Conservation (phyloP, 148 eudicot species). For the Hydrangea macrophylla region DNA sequence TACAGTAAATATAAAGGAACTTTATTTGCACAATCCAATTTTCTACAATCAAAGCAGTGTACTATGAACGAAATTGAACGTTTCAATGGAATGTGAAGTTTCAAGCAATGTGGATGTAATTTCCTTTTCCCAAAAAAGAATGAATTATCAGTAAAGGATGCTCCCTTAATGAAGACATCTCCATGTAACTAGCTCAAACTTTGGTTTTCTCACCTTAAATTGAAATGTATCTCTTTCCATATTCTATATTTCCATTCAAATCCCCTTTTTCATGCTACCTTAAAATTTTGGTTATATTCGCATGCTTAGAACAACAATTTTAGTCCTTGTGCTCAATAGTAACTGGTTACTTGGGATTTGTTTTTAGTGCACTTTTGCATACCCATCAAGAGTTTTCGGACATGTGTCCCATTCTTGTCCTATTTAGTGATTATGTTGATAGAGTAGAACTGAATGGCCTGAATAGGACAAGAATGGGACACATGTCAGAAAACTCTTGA, state of each 20-base stretch:
- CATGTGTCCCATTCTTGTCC: background rate
- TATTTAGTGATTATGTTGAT: no score
- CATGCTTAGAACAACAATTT: background rate
- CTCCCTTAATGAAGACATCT: background rate
- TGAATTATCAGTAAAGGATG: no score
- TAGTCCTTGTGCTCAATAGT: background rate
- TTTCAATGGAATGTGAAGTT: background rate
- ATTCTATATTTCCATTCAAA: background rate
- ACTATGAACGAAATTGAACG: background rate
- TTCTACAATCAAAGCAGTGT: background rate
- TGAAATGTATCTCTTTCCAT: background rate
- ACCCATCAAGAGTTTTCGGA: no score
- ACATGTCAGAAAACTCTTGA: no score
- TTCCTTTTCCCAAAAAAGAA: background rate
- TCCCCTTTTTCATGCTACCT: background rate
- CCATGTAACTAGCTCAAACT: background rate
- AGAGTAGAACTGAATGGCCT: no score
- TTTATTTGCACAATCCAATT: background rate
- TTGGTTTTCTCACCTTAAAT: background rate
- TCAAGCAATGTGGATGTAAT: background rate
- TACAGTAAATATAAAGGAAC: background rate
- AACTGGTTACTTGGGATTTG: background rate
- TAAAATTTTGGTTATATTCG: background rate
- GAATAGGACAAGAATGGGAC: no score
- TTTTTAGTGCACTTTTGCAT: no score